These are phyloP conservation scores for Penicillium sp. DNA, from an alignment of 2,329 filamentous ascomycete species.

Conservation along the genomic window DNA sequence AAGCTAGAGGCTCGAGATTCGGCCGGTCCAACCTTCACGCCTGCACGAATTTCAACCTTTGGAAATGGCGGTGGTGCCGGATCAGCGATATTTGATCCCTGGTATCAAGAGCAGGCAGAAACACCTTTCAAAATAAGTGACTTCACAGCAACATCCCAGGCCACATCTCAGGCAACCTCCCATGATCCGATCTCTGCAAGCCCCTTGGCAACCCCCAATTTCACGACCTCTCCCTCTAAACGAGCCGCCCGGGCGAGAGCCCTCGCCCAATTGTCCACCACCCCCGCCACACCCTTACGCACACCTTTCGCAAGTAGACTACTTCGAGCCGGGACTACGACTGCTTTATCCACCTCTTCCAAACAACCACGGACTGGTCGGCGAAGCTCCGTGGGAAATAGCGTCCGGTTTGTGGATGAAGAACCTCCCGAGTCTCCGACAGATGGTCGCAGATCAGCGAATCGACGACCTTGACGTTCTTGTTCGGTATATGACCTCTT, in stretches of 20 bases:
- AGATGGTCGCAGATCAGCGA: conserved; percentile 38
- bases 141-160: conserved; percentile 24
- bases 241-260: conserved; percentile 44
- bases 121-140: conserved; percentile 40
- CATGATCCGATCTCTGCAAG: conserved; percentile 34
- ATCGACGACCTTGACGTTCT: conserved; percentile 28
- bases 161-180: conserved; percentile 21
- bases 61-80: conserved; percentile 19
- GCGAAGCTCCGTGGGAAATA: conserved; percentile 33
- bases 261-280: conserved; percentile 45
- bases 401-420: conserved; percentile 43
- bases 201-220: conserved; percentile 42
- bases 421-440: conserved; percentile 41
- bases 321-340: conserved; percentile 25
- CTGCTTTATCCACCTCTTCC: conserved; percentile 25
- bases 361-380: conserved; percentile 27
- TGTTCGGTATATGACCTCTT: conserved; percentile 14
- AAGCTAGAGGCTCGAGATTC: conserved; percentile 32
- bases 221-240: conserved; percentile 47
- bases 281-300: conserved; percentile 44
- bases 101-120: conserved; percentile 33
- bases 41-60: conserved; percentile 24
- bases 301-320: conserved; percentile 46
- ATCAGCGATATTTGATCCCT: conserved; percentile 35
- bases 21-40: conserved; percentile 30